phyloP scores from a whole-genome alignment of 805 yeast genomes.

The Suhomyces canberraensis region DNA sequence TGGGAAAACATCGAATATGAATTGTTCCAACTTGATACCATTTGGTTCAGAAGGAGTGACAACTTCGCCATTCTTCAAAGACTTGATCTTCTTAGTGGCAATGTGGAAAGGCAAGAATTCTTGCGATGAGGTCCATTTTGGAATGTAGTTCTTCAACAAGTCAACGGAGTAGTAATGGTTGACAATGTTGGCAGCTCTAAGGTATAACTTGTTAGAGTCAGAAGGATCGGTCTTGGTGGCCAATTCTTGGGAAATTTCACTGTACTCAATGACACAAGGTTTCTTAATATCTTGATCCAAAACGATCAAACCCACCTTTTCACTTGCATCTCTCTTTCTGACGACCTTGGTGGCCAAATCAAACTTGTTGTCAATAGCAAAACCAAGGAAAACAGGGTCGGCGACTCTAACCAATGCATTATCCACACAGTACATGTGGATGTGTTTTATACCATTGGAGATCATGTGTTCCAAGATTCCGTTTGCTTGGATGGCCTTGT shows the following conservation, averaged over 20 bases:
- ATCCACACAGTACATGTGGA: constrained; percentile 97
- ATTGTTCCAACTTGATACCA: constrained; percentile 94
- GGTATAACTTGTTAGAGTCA: constrained; percentile 51
- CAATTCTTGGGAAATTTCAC: constrained; percentile 77
- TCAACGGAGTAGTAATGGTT: constrained; percentile 90
- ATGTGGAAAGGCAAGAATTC: constrained; percentile 84
- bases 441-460: constrained; percentile 70
- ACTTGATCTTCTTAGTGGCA: constrained; percentile 84
- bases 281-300: constrained; percentile 49
- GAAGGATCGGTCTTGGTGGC: constrained; percentile 61
- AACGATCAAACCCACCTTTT: constrained; percentile 90
- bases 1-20: constrained; percentile 94
- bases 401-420: constrained; percentile 89
- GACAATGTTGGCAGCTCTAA: constrained; percentile 95
- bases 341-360: constrained; percentile 92
- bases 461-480: constrained; percentile 67
- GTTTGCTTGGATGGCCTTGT: constrained; percentile 70
- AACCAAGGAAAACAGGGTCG: constrained; percentile 88
- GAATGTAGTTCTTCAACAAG: constrained; percentile 57
- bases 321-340: constrained; percentile 82
- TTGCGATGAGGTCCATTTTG: constrained; percentile 67
- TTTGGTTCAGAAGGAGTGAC: constrained; percentile 72
- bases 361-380: constrained; percentile 62
- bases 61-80: constrained; percentile 43
- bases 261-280: constrained; percentile 94